These are phyloP conservation scores for Yamadazyma sp. DNA, from an alignment of 1,139 yeast genomes.

Conservation along the genomic window DNA sequence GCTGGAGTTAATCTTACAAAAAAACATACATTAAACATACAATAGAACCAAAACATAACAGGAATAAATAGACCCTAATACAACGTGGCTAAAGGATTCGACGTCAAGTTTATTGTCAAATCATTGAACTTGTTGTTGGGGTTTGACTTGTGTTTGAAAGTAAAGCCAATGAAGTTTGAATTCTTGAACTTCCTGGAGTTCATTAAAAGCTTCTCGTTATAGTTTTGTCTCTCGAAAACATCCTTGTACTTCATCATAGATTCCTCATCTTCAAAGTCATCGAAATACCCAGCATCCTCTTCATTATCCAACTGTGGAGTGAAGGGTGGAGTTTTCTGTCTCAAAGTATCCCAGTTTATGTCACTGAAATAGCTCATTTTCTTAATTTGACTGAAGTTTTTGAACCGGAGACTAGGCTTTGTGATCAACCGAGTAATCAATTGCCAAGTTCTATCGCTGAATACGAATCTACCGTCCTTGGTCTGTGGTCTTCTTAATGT, in stretches of 20 bases:
- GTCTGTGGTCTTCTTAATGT: slow-evolving; percentile 88
- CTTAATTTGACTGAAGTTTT: slow-evolving; percentile 78
- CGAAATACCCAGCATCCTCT: slow-evolving; percentile 98
- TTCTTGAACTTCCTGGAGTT: slow-evolving; percentile 35
- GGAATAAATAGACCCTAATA: slow-evolving; percentile 24
- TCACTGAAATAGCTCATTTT: slow-evolving; percentile 81
- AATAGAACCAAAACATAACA: not conserved
- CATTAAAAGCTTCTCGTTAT: slow-evolving; percentile 79
- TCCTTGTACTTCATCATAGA: slow-evolving; percentile 98
- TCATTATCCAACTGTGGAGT: slow-evolving; percentile 96
- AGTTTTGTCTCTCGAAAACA: slow-evolving; percentile 86
- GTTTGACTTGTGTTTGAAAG: slow-evolving; percentile 85
- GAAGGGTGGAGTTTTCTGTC: slow-evolving; percentile 83
- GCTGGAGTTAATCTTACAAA: no score
- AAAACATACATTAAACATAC: not conserved
- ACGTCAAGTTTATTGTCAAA: slow-evolving; percentile 35
- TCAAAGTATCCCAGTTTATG: slow-evolving; percentile 68
- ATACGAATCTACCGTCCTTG: slow-evolving; percentile 86
- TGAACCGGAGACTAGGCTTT: slow-evolving; percentile 71
- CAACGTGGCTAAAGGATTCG: slow-evolving; percentile 48
- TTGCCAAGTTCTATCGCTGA: slow-evolving; percentile 97
- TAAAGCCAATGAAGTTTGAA: slow-evolving; percentile 85
- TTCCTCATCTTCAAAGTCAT: slow-evolving; percentile 93
- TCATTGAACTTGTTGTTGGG: slow-evolving; percentile 54
- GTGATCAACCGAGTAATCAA: slow-evolving; percentile 78